Evolutionary conservation across 2,329 filamentous ascomycete genomes (phyloP).

Genomic region (Diaporthe ilicicola): DNA sequence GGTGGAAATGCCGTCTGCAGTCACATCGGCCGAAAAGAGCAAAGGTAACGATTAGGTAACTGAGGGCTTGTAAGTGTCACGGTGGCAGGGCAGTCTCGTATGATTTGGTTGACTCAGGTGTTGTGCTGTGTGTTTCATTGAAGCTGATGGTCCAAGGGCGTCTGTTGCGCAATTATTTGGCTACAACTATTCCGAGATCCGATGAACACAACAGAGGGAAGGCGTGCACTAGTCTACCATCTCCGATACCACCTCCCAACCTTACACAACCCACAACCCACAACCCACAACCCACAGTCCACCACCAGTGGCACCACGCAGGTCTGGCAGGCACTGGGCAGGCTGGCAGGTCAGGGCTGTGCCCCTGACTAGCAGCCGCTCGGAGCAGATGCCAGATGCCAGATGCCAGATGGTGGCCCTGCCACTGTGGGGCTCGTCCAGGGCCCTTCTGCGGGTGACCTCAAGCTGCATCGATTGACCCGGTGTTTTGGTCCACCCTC

Average conservation of each 20-base stretch:
- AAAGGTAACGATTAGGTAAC: background rate
- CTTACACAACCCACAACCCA: background rate
- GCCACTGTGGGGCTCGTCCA: background rate
- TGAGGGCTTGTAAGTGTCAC: background rate
- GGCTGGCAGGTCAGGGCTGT: background rate
- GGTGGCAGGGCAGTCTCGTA: constrained; percentile 5
- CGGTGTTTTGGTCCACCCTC: background rate
- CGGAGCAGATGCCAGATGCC: background rate
- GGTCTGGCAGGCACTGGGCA: too few species aligned
- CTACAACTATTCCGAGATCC: background rate
- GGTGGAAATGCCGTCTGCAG: background rate
- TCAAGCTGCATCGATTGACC: constrained; percentile 17
- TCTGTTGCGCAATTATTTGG: constrained; percentile 7
- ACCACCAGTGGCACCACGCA: constrained; percentile 1
- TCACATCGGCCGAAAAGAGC: background rate
- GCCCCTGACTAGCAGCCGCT: background rate
- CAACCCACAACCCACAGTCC: background rate
- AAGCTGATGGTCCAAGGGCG: background rate
- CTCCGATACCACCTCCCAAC: background rate
- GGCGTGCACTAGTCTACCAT: background rate
- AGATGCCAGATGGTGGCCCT: background rate
- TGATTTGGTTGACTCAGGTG: constrained; percentile 2
- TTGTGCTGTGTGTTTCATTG: background rate
- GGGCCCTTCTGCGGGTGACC: background rate
- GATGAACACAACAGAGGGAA: background rate